phyloP scores from a whole-genome alignment of 1,284 basidiomycete species.

The Exsudoporus floridanus region DNA sequence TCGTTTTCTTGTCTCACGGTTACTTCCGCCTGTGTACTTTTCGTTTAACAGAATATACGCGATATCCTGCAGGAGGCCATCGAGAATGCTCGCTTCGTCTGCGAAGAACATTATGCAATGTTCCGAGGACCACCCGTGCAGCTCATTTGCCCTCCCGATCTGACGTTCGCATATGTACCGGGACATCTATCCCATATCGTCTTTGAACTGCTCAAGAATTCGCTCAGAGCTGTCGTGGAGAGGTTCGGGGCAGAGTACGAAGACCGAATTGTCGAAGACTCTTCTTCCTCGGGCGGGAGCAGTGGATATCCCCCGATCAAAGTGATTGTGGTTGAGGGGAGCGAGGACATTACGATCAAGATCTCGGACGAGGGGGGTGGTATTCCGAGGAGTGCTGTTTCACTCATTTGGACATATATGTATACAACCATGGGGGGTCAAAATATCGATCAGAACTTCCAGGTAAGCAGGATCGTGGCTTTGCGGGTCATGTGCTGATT shows the following conservation, averaged over 20 bases:
- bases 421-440: slow-evolving; percentile 96
- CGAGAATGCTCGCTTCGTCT: slow-evolving; percentile 96
- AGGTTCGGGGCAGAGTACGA: slow-evolving; percentile 83
- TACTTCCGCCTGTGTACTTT: not conserved
- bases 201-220: slow-evolving; percentile 97
- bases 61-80: slow-evolving; percentile 97
- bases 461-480: slow-evolving; percentile 9
- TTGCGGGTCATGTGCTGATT: not conserved
- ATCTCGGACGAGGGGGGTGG: slow-evolving; percentile 95
- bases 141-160: slow-evolving; percentile 87
- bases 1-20: slow-evolving; percentile 3
- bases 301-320: slow-evolving; percentile 87
- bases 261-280: slow-evolving; percentile 35
- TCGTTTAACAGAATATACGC: slow-evolving; percentile 68
- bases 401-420: slow-evolving; percentile 98
- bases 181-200: slow-evolving; percentile 95
- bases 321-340: slow-evolving; percentile 95
- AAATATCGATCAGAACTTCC: slow-evolving; percentile 83
- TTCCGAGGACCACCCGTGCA: slow-evolving; percentile 96
- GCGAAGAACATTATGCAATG: slow-evolving; percentile 95
- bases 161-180: slow-evolving; percentile 93
- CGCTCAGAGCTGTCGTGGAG: slow-evolving; percentile 93
- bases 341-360: slow-evolving; percentile 97
- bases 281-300: slow-evolving; percentile 1
- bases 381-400: slow-evolving; percentile 89